These are phyloP conservation scores for Wickerhamiella spandovensis DNA, from an alignment of 805 yeast species.

Conservation along the genomic window DNA sequence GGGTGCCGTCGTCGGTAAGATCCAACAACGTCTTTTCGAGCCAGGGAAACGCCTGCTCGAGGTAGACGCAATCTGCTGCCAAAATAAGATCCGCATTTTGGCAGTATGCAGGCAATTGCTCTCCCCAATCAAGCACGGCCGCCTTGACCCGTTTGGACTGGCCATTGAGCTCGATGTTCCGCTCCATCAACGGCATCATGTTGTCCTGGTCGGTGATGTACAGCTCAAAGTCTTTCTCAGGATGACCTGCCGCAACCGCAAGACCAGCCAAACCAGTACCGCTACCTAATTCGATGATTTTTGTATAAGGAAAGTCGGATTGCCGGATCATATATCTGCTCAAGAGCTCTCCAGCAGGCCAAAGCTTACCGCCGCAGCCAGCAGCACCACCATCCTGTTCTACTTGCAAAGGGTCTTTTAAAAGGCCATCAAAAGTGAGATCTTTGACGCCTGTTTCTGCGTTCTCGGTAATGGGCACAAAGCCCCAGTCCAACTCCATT, in stretches of 20 bases:
- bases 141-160: slow-evolving; percentile 29
- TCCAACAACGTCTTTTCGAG: slow-evolving; percentile 37
- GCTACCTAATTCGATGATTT: slow-evolving; percentile 40
- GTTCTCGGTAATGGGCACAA: slow-evolving; percentile 25
- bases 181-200: slow-evolving; percentile 35
- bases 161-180: slow-evolving; percentile 32
- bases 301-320: slow-evolving; percentile 14
- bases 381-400: slow-evolving; percentile 44
- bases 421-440: slow-evolving; percentile 30
- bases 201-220: slow-evolving; percentile 38
- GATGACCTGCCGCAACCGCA: slow-evolving; percentile 22
- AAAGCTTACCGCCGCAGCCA: slow-evolving; percentile 52
- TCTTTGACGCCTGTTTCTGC: slow-evolving; percentile 29
- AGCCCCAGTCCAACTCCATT: slow-evolving; percentile 20
- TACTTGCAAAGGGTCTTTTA: slow-evolving; percentile 28
- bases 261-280: slow-evolving; percentile 48
- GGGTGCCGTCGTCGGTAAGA: slow-evolving; percentile 29
- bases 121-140: slow-evolving; percentile 35
- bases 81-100: slow-evolving; percentile 31
- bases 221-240: slow-evolving; percentile 24
- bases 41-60: slow-evolving; percentile 41
- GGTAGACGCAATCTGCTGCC: slow-evolving; percentile 50
- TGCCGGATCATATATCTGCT: slow-evolving; percentile 31
- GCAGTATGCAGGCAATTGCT: slow-evolving; percentile 27
- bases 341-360: slow-evolving; percentile 48